Percentiles rank a stretch among this genome's conserved stretches.
Evolutionary conservation across 208 protist genomes (phyloP).

Genomic region (Wallacemonas sp.): DNA sequence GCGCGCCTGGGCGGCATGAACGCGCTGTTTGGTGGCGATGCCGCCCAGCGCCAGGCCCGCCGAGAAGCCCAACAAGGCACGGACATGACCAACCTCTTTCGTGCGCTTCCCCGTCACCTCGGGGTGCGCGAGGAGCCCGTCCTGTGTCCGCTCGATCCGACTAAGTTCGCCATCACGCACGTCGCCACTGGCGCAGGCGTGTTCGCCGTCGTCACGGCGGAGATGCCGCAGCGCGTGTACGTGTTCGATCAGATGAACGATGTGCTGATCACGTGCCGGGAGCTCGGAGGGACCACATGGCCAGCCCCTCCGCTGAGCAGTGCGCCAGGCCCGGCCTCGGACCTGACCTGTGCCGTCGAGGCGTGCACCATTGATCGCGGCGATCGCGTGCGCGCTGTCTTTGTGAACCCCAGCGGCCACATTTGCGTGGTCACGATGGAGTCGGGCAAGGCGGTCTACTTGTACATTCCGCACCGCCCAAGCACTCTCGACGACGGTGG

Average conservation of each 20-base stretch:
- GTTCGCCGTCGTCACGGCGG: slow-evolving; percentile 42
- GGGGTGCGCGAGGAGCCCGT: slow-evolving; percentile 30
- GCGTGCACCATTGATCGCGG: slow-evolving; percentile 24
- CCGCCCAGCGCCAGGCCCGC: slow-evolving; percentile 8
- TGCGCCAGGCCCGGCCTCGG: too few relatives aligned
- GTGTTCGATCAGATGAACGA: slow-evolving; percentile 54
- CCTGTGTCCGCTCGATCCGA: slow-evolving; percentile 32
- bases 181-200: slow-evolving; percentile 35
- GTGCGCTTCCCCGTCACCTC: slow-evolving; percentile 1
- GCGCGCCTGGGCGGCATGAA: too few relatives aligned
- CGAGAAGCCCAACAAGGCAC: neutral
- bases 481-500: neutral
- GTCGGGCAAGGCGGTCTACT: slow-evolving; percentile 45
- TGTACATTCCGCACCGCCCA: slow-evolving; percentile 35
- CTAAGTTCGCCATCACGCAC: slow-evolving; percentile 28
- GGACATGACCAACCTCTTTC: neutral
- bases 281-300: slow-evolving; percentile 21
- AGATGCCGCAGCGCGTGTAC: slow-evolving; percentile 38
- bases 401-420: slow-evolving; percentile 46
- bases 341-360: neutral
- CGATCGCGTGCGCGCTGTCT: slow-evolving; percentile 38
- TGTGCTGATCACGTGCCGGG: slow-evolving; percentile 36
- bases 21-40: neutral
- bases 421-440: slow-evolving; percentile 50
- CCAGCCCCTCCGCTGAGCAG: neutral